Conservation (phyloP, 2,329 filamentous ascomycete genomes). For the Coniosporium tulheliwenetii region DNA sequence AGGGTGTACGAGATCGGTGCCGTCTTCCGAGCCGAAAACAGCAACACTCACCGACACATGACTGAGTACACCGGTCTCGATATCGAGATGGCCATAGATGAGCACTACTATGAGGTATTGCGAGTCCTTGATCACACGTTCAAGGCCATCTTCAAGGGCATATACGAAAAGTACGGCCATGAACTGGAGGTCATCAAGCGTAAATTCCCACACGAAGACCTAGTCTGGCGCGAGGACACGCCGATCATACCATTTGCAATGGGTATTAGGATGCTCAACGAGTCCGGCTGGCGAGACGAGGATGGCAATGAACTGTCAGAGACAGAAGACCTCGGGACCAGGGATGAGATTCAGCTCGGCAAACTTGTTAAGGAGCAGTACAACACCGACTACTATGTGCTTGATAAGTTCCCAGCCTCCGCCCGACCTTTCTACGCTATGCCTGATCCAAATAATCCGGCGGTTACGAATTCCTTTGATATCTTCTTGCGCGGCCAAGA, state of each 20-base stretch:
- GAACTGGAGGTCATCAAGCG: slow-evolving; percentile 70
- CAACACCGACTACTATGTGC: slow-evolving; percentile 78
- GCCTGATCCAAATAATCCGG: slow-evolving; percentile 56
- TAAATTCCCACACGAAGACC: slow-evolving; percentile 73
- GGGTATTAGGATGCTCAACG: slow-evolving; percentile 65
- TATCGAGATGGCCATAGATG: slow-evolving; percentile 80
- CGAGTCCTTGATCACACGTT: slow-evolving; percentile 63
- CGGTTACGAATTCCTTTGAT: slow-evolving; percentile 82
- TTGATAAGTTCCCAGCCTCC: slow-evolving; percentile 79
- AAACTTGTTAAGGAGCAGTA: slow-evolving; percentile 75
- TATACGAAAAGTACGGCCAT: slow-evolving; percentile 51
- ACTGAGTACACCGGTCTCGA: slow-evolving; percentile 91
- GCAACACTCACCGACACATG: slow-evolving; percentile 85
- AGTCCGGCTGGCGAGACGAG: slow-evolving; percentile 62
- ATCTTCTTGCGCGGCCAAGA: slow-evolving; percentile 91
- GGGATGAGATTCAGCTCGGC: slow-evolving; percentile 76
- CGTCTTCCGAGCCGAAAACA: slow-evolving; percentile 89
- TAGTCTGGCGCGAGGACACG: slow-evolving; percentile 77
- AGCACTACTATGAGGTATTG: slow-evolving; percentile 80
- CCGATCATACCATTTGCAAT: slow-evolving; percentile 68
- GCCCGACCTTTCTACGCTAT: slow-evolving; percentile 88
- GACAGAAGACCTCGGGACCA: slow-evolving; percentile 68
- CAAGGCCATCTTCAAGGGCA: slow-evolving; percentile 59
- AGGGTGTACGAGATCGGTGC: slow-evolving; percentile 80
- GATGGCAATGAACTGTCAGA: slow-evolving; percentile 55